Base-by-base conservation (phyloP, 2,329 filamentous ascomycete species). In the Juglanconis juglandina region DNA sequence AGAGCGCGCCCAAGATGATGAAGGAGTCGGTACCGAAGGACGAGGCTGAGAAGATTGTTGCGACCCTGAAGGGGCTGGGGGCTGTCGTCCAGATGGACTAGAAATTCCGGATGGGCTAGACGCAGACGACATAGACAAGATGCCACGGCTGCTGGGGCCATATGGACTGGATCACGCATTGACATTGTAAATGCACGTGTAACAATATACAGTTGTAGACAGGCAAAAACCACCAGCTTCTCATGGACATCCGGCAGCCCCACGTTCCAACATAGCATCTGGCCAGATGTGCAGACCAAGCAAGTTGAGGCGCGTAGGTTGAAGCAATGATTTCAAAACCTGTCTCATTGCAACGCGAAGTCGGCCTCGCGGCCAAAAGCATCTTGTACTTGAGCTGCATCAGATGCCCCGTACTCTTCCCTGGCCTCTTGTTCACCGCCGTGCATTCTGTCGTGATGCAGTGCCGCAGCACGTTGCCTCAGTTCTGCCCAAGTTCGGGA, bases 11-110 rank as follows among this genome's bases (percentile, higher is more conserved):
- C 66, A 99, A 99, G 89, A 81, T 91, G 77, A 91, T 99, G 91
- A 98, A 98, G 88, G 95, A 99, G 80, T 93, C 90, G 55, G 92
- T 99, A 68, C 90, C 94, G 66, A 99, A 99, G 86, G 95, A 99
- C 73, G 96, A 99, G 76, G 92, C 92, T 7, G 94, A 98, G 85
- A 99, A 99, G 88, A 97, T 99, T 72, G 66, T 99, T 62, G 91
- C 91, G 76, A 87, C 91, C 47, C 84, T 99, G 82, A 98, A 98
- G 87, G 93, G 85, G 67, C 81, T 99, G 64, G 95, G 95, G 66
- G 95, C 89, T 66, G 92, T 90, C 66, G 94, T 91, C 63, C 80
- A 85, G 66, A 95, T 99, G 91, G 95, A 99, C 76, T 98, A 91
- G 80, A 70, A 32, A 13, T 35, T 13, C 49, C 8, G 53, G 11